Percentiles rank a stretch among this genome's conserved stretches.
Conservation (phyloP, 2,329 filamentous ascomycete species). For the Ceratocystis albifundus region DNA sequence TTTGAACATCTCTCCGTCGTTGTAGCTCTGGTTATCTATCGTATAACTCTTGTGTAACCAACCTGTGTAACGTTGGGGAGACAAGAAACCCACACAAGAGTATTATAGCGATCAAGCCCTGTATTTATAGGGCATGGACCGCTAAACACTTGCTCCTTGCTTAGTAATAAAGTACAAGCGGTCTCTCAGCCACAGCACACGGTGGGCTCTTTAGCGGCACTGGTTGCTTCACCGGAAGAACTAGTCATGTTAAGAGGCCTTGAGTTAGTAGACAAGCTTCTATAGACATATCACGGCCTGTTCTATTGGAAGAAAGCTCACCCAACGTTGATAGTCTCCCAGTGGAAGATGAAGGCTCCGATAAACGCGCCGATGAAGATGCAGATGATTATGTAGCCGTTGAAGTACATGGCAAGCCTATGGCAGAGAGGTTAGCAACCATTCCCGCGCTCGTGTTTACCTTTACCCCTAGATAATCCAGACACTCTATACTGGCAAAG, state of each 20-base stretch:
- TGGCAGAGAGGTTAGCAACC: neutral
- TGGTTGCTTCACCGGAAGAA: conserved; percentile 26
- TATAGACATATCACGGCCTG: too few species aligned
- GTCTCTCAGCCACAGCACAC: conserved; percentile 33
- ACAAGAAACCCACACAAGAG: neutral
- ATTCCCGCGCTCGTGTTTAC: too few species aligned
- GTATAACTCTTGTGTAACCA: neutral
- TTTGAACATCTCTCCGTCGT: neutral
- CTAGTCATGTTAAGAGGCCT: neutral
- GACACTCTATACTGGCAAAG: neutral
- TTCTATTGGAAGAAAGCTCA: conserved; percentile 24
- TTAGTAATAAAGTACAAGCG: neutral
- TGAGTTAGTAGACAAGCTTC: neutral
- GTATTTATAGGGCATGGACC: neutral
- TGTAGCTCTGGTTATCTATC: neutral
- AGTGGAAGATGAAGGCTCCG: conserved; percentile 62
- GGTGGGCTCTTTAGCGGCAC: conserved; percentile 32
- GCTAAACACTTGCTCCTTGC: neutral
- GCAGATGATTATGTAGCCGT: conserved; percentile 67
- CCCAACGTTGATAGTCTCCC: conserved; percentile 42
- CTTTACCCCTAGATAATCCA: too few species aligned
- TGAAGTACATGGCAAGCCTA: conserved; percentile 48
- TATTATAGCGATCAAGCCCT: neutral
- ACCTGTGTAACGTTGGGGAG: neutral
- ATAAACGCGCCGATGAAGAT: conserved; percentile 67